A percentile compares a stretch with the other conserved stretches of the same genome.
phyloP scores from a whole-genome alignment of 352 stramenopile species.

The Phytophthora vignae region DNA sequence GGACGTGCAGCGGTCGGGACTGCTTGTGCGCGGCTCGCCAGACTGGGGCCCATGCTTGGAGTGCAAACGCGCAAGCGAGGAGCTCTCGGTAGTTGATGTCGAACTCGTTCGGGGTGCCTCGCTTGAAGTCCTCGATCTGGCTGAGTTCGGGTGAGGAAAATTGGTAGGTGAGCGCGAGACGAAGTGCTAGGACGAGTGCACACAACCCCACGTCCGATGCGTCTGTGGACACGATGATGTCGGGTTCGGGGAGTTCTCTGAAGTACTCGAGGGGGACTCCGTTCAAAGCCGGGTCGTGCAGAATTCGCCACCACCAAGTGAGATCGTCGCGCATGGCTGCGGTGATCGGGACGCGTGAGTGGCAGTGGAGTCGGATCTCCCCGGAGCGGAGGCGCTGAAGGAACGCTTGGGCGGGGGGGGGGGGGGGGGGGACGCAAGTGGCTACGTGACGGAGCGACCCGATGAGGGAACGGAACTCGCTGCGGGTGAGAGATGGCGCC shows the following conservation, averaged over 20 bases:
- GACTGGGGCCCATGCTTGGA: background rate
- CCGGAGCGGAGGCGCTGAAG: no score
- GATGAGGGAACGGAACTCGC: no score
- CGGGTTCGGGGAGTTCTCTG: background rate
- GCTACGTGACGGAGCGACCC: no score
- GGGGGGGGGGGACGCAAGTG: no score
- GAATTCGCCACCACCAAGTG: background rate
- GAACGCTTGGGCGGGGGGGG: no score
- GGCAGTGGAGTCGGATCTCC: no score
- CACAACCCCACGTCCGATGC: background rate
- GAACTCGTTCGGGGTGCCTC: background rate
- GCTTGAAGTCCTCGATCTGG: slow-evolving; percentile 6
- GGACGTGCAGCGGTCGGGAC: slow-evolving; percentile 10
- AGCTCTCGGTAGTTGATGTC: slow-evolving; percentile 7
- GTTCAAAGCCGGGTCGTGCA: background rate
- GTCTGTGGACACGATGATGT: slow-evolving; percentile 1
- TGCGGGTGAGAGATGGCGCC: no score
- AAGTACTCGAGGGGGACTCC: background rate
- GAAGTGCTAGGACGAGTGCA: background rate
- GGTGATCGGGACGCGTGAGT: no score
- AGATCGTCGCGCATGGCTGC: no score
- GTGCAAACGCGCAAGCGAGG: background rate
- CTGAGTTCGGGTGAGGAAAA: background rate
- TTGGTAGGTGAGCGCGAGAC: background rate
- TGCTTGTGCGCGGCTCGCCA: background rate